Percentiles rank a stretch among this genome's conserved stretches.
These are phyloP conservation scores for Fusarium metavorans DNA, from an alignment of 2,329 filamentous ascomycete genomes.

Conservation along the genomic window DNA sequence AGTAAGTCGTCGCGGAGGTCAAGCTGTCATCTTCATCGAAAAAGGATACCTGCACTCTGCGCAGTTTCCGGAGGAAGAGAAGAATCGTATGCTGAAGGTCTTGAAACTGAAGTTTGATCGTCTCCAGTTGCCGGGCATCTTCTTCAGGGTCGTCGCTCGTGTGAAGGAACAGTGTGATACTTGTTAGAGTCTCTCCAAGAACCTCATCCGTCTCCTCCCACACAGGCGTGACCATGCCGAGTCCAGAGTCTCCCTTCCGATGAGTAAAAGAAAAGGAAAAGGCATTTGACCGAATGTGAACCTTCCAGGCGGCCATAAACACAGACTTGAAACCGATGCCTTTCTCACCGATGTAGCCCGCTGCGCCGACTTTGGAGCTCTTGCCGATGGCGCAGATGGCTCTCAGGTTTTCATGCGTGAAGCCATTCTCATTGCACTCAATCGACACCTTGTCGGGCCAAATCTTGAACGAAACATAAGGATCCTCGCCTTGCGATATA, in stretches of 20 bases:
- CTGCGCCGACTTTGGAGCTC: slow-evolving; percentile 58
- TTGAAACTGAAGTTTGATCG: slow-evolving; percentile 50
- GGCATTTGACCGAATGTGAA: slow-evolving; percentile 57
- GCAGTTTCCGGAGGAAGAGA: slow-evolving; percentile 57
- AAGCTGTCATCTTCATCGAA: slow-evolving; percentile 35
- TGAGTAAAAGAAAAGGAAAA: slow-evolving; percentile 60
- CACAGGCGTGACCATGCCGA: slow-evolving; percentile 63
- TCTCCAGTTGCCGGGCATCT: slow-evolving; percentile 30
- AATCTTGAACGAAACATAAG: slow-evolving; percentile 52
- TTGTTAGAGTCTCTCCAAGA: slow-evolving; percentile 41
- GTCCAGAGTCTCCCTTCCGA: slow-evolving; percentile 54
- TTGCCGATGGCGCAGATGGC: slow-evolving; percentile 60
- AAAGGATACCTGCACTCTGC: slow-evolving; percentile 47
- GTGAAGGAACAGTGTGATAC: slow-evolving; percentile 54
- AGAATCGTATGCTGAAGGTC: slow-evolving; percentile 54
- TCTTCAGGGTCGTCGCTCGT: slow-evolving; percentile 36
- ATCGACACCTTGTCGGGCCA: slow-evolving; percentile 54
- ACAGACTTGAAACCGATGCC: slow-evolving; percentile 66
- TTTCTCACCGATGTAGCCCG: slow-evolving; percentile 63
- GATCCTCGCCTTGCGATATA: slow-evolving; percentile 25
- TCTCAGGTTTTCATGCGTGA: slow-evolving; percentile 54
- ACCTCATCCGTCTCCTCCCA: slow-evolving; percentile 50
- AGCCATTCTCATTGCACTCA: slow-evolving; percentile 65
- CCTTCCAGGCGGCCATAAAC: slow-evolving; percentile 59
- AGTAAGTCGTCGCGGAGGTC: slow-evolving; percentile 16